Evolutionary conservation across 441 rosid species (phyloP).

Genomic region (Sinapis alba): DNA sequence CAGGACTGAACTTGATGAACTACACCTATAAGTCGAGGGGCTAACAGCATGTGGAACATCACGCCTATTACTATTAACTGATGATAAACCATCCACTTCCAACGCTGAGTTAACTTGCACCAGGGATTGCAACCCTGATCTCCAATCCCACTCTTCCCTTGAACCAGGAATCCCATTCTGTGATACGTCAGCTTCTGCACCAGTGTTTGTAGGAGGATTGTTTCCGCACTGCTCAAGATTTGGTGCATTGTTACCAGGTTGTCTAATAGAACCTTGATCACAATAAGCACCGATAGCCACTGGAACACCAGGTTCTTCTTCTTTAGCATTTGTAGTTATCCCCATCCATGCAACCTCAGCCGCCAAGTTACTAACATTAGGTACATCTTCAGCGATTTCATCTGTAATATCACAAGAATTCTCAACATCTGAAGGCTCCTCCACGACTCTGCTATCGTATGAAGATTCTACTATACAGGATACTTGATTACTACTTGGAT

Average conservation of each 20-base stretch:
- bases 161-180: not conserved
- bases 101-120: constrained; percentile 41
- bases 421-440: constrained; percentile 36
- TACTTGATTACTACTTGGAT: constrained; percentile 35
- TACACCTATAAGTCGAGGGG: constrained; percentile 44
- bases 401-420: constrained; percentile 29
- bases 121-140: constrained; percentile 27
- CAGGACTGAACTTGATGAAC: constrained; percentile 48
- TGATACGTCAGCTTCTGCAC: constrained; percentile 8
- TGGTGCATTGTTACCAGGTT: constrained; percentile 41
- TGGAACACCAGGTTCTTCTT: constrained; percentile 40
- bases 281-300: constrained; percentile 27
- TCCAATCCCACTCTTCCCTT: constrained; percentile 38
- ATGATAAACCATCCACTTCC: constrained; percentile 68
- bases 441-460: constrained; percentile 37
- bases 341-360: constrained; percentile 46
- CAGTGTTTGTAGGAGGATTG: not conserved
- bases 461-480: constrained; percentile 39
- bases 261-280: constrained; percentile 44
- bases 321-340: constrained; percentile 36
- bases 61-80: constrained; percentile 63
- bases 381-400: constrained; percentile 9
- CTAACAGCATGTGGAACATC: constrained; percentile 61
- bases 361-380: constrained; percentile 36
- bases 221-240: constrained; percentile 39